Conservation (phyloP, 208 protist genomes). For the Wallacemonas rigidus region DNA sequence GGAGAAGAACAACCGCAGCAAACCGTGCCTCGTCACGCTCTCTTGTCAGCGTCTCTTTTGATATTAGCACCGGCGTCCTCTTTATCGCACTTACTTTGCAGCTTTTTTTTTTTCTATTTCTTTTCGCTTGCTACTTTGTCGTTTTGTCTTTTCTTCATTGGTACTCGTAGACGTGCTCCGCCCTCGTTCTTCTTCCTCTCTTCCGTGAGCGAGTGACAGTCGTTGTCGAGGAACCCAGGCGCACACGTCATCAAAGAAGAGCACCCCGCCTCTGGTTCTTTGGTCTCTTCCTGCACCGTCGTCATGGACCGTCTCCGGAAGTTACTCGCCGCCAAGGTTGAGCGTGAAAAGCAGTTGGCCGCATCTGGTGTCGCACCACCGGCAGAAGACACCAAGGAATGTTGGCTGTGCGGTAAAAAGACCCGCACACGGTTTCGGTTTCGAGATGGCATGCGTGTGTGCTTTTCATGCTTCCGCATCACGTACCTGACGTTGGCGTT, state of each 20-base stretch:
- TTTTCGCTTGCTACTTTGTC: too few relatives aligned
- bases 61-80: too few relatives aligned
- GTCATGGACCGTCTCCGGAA: slow-evolving; percentile 31
- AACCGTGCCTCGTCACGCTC: too few relatives aligned
- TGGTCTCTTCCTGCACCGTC: slow-evolving; percentile 1
- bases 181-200: slow-evolving; percentile 8
- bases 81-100: too few relatives aligned
- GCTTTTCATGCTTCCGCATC: slow-evolving; percentile 70
- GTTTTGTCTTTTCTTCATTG: not conserved
- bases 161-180: not conserved
- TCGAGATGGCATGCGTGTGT: slow-evolving; percentile 47
- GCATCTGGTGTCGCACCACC: slow-evolving; percentile 3
- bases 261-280: not conserved
- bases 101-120: too few relatives aligned
- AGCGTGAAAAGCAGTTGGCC: slow-evolving; percentile 33
- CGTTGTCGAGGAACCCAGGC: too few relatives aligned
- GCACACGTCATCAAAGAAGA: too few relatives aligned
- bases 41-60: too few relatives aligned
- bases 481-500: slow-evolving; percentile 51
- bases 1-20: too few relatives aligned
- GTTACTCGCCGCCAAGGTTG: slow-evolving; percentile 41
- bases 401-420: slow-evolving; percentile 63
- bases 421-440: slow-evolving; percentile 42
- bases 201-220: not conserved
- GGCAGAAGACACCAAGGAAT: slow-evolving; percentile 20